phyloP scores from a whole-genome alignment of 1,284 basidiomycete genomes.

The Heliocybe sulcata region DNA sequence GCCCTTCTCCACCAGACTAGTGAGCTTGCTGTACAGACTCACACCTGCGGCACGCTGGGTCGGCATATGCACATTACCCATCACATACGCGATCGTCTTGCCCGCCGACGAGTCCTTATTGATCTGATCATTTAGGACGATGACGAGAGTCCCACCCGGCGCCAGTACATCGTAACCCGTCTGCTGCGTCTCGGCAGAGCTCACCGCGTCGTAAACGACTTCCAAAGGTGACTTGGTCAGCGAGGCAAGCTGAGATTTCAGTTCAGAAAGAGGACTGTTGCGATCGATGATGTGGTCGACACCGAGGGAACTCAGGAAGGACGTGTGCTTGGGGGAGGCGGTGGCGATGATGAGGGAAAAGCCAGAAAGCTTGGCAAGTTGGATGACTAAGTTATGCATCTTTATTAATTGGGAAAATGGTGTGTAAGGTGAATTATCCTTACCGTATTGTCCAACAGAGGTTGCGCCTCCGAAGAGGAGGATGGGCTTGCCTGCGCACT shows the following conservation, averaged over 20 bases:
- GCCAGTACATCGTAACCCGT: neutral
- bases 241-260: constrained; percentile 2
- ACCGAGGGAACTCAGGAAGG: constrained; percentile 19
- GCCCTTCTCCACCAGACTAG: constrained; percentile 5
- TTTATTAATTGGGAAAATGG: neutral
- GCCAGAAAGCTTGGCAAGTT: constrained; percentile 17
- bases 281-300: constrained; percentile 17
- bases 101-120: neutral
- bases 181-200: neutral
- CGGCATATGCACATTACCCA: neutral
- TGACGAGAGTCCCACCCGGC: neutral
- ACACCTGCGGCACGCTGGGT: constrained; percentile 4
- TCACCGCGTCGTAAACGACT: constrained; percentile 9
- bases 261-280: neutral
- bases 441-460: constrained; percentile 1
- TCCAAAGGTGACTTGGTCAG: constrained; percentile 9
- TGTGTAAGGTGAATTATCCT: neutral
- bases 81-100: neutral
- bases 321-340: constrained; percentile 17
- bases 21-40: constrained; percentile 7
- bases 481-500: neutral
- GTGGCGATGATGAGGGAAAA: constrained; percentile 16
- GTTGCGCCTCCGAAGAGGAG: neutral
- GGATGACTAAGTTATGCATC: constrained; percentile 19
- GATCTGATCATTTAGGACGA: neutral